Base-by-base conservation (phyloP, 2,329 filamentous ascomycete genomes). In the Calonectria pauciramosa region DNA sequence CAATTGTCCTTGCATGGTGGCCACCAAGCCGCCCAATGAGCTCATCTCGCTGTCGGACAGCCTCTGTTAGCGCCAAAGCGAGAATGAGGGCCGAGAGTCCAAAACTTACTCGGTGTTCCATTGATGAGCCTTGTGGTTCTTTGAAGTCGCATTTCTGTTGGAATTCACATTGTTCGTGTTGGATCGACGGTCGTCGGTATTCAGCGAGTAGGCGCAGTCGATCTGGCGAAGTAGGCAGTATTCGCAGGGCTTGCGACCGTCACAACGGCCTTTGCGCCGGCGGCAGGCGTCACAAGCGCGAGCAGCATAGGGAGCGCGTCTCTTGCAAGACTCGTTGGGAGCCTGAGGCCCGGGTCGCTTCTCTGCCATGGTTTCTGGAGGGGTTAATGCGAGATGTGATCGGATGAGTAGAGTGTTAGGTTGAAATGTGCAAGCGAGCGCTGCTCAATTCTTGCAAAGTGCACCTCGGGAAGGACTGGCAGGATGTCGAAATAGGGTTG, bases 221-320 rank as follows among this genome's bases (percentile, higher is more conserved):
- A 68, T 30, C 28, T 51, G 26, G 34, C 66, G 49, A 7, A 34
- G 7, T 9, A 56, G 32, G 28, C 66, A 68, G 9, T 56, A 41
- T 56, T 44, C 34, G 18, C 66, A 68, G 6, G 66, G 66, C 32
- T 44, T 41, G 32, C 51, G 66, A 30, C 66, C 66, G 11, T 68
- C 66, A 10, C 66, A 68, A 9, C 66, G 51, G 26, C 66, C 34
- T 47, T 68, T 68, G 13, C 66, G 66, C 8, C 66, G 26, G 14
- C 47, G 47, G 47, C 65, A 68, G 28, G 32, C 65, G 13, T 68
- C 47, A n/a, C 65, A 68, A 10, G 65, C 65, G 20, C 65, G 47
- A 1, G 47, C 44, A 4, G 65, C 47, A 14, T 68, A 68, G 4
- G 36, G 66, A 11, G 66, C 66, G 9, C 66, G 66, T 32, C 66